Evolutionary conservation across 116 monocot genomes (phyloP), one percentile per base, ranked within the genome.

Genomic region (Phalaenopsis hybrid): DNA sequence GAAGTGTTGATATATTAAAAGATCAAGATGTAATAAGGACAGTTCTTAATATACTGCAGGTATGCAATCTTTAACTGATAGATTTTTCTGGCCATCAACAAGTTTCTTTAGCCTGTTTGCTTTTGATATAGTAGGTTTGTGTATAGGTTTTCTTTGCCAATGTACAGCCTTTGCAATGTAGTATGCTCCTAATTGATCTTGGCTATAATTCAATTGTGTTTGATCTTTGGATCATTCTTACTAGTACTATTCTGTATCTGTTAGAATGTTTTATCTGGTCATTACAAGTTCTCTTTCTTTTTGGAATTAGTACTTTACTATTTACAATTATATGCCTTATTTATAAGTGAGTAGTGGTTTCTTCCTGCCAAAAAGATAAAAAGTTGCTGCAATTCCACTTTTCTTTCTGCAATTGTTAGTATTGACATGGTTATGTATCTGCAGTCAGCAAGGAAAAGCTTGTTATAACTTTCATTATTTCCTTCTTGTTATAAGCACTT

Each of bases 41-140:
- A 51, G 90, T 99, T 69, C 93, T 99, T 82, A 95, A 99, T 78
- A 99, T 99, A 77, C 74, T 99, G 57, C 99, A 99, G 92, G 99
- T 99, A 91, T 76, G 81, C 17, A 74, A 74, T 79, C 46, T 75
- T 4, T 75, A 45, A 37, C 37, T 34, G 45, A 46, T 6, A 46
- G 9, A n/a, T 44, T 75, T 46, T 75, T 13, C 75, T 46, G 5
- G 7, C 46, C 45, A 8, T 20, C 10, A 55, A 12, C 15, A 55
- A 55, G 1, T 75, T 75, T 75, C 46, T 20, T 75, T 72, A 41
- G 72, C 5, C 41, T 9, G 41, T 70, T 28, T 13, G 41, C 37
- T 28, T 25, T 28, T 67, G 11, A 25, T 67, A 55, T 28, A 67
- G 28, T 67, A 67, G 8, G 8, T 25, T 25, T 67, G 67, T 28